phyloP scores from a whole-genome alignment of 2,329 filamentous ascomycete species.

The Pyrenochaeta sp. region DNA sequence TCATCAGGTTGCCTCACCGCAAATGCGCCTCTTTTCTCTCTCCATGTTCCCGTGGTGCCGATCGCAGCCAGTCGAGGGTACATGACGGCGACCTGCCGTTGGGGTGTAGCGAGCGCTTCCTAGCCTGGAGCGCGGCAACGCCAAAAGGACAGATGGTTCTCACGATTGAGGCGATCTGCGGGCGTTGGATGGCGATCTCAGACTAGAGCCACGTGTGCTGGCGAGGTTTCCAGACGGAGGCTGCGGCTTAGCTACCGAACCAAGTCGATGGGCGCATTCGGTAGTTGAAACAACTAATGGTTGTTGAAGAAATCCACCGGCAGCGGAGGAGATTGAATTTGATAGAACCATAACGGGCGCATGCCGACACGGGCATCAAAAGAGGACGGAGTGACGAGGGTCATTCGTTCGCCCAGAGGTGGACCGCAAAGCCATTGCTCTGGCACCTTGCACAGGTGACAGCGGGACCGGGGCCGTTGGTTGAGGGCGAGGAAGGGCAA shows the following conservation, averaged over 20 bases:
- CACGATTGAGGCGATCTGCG: slow-evolving; percentile 17
- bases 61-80: slow-evolving; percentile 33
- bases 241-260: slow-evolving; percentile 35
- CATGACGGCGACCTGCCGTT: slow-evolving; percentile 33
- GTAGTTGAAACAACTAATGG: slow-evolving; percentile 13
- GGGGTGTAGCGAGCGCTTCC: slow-evolving; percentile 20
- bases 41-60: slow-evolving; percentile 28
- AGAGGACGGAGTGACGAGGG: neutral
- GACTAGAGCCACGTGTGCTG: slow-evolving; percentile 31
- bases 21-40: slow-evolving; percentile 18
- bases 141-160: slow-evolving; percentile 1
- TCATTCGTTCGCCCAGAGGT: neutral
- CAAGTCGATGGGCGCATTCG: slow-evolving; percentile 25
- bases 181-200: slow-evolving; percentile 13
- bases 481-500: slow-evolving; percentile 17
- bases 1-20: slow-evolving; percentile 28
- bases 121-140: slow-evolving; percentile 2
- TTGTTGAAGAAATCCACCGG: too few species aligned
- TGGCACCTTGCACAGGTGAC: slow-evolving; percentile 1
- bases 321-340: too few species aligned
- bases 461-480: slow-evolving; percentile 9
- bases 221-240: slow-evolving; percentile 22
- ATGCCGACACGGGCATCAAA: too few species aligned
- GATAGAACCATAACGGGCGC: too few species aligned
- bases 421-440: neutral